Base-by-base conservation (phyloP, 2,329 filamentous ascomycete genomes). In the Neocatenulostroma microsporum region DNA sequence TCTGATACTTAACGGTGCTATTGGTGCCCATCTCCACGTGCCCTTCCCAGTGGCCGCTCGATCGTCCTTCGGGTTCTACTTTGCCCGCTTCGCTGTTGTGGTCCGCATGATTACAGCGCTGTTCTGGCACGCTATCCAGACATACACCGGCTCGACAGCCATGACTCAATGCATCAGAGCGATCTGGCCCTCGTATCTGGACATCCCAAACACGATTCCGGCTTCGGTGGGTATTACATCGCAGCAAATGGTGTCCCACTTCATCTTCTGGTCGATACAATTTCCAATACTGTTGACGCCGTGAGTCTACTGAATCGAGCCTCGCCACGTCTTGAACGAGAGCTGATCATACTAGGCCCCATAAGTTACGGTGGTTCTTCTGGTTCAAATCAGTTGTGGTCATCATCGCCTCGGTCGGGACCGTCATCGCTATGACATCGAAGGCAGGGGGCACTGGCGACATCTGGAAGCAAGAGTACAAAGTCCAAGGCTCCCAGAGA, bases 181-280 rank as follows among this genome's bases (percentile, higher is more conserved):
- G 7, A 53, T 54, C 26, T 69, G 63, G 64, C 63, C 64, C 2
- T 61, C 57, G 11, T 67, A 57, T 36, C 44, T 56, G 29, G 41
- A 44, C 1, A 34, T 67, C n/a, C 44, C 48, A 8, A 66, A 67
- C 39, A 36, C 39, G 17, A 62, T 69, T 4, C 67, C 73, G 0
- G 59, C 54, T 2, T 60, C 52, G 3, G 65, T 69, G 20, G 74
- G 74, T 13, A 75, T 77, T 28, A 72, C 69, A 3, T 74, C 69
- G 2, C 66, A 73, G 40, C 70, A 70, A 10, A 66, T 80, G 65
- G 53, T 75, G 18, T 66, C 64, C 23, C 74, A 75, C 46, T 70
- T 79, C 42, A 47, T 79, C n/a, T 76, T 74, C 50, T 76, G 70
- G 70, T 51, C 68, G 0, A 49, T 73, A 2, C 72, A 75, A 48